These are phyloP conservation scores for Neurospora discreta DNA, from an alignment of 495 filamentous ascomycete species.

Conservation along the genomic window DNA sequence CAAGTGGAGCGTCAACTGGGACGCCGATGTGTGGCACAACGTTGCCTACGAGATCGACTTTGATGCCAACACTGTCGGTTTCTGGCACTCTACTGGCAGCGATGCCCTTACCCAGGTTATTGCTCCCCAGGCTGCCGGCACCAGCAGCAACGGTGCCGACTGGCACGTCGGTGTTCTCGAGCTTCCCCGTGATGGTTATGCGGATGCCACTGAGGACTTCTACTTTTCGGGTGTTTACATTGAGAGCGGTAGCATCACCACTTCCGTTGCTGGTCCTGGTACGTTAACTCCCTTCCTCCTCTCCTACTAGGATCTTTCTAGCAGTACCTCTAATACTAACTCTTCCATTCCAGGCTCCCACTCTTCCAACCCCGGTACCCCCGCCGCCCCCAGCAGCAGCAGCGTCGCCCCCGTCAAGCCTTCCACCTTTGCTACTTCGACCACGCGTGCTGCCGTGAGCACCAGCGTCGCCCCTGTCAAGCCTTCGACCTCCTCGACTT, in stretches of 20 bases:
- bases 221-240: slow-evolving; percentile 66
- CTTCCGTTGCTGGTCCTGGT: slow-evolving; percentile 26
- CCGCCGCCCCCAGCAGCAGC: slow-evolving; percentile 2
- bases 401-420: not conserved
- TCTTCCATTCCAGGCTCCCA: not conserved
- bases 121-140: slow-evolving; percentile 42
- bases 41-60: slow-evolving; percentile 65
- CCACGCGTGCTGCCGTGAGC: not conserved
- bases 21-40: slow-evolving; percentile 62
- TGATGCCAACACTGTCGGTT: slow-evolving; percentile 42
- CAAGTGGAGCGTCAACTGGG: slow-evolving; percentile 36
- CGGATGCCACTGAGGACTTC: slow-evolving; percentile 51
- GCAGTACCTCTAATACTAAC: not conserved
- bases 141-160: slow-evolving; percentile 59
- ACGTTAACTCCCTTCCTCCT: not conserved
- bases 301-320: not conserved
- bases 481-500: slow-evolving; percentile 10
- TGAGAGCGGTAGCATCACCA: slow-evolving; percentile 53
- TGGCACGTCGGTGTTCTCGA: slow-evolving; percentile 69
- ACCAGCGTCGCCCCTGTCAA: not conserved
- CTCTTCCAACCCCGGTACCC: not conserved
- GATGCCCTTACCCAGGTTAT: slow-evolving; percentile 44
- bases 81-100: slow-evolving; percentile 58
- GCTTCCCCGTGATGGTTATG: slow-evolving; percentile 45
- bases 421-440: slow-evolving; percentile 8